phyloP scores from a whole-genome alignment of 2,329 filamentous ascomycete genomes.

The Botryotinia globosa region DNA sequence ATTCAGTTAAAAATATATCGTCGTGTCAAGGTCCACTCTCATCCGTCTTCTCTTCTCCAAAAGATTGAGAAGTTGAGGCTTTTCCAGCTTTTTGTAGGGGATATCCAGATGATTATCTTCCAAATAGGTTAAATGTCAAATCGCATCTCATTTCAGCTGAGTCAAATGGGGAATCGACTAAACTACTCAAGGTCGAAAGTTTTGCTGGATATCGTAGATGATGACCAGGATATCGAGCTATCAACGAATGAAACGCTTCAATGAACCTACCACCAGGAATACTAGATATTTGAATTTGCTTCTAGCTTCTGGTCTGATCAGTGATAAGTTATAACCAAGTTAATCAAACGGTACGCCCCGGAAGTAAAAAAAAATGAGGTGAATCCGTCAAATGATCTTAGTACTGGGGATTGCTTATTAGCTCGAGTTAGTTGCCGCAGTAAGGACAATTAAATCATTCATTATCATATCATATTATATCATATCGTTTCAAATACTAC shows the following conservation, averaged over 20 bases:
- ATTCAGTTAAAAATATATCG: neutral
- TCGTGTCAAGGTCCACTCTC: constrained; percentile 17
- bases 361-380: constrained; percentile 3
- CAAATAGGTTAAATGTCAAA: constrained; percentile 4
- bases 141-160: constrained; percentile 18
- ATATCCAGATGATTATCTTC: neutral
- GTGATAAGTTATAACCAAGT: too few species aligned
- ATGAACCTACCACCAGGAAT: neutral
- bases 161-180: neutral
- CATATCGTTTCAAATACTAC: neutral
- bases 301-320: neutral
- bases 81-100: constrained; percentile 4
- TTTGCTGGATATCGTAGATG: constrained; percentile 7
- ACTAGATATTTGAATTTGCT: constrained; percentile 7
- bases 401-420: neutral
- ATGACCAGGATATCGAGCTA: neutral
- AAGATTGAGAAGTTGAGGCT: constrained; percentile 13
- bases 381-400: constrained; percentile 17
- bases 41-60: constrained; percentile 3
- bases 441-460: constrained; percentile 5
- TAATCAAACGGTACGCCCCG: constrained; percentile 13
- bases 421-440: neutral
- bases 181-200: constrained; percentile 9
- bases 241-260: neutral
- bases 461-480: neutral